Percentiles rank a stretch among this genome's conserved stretches.
Conservation (phyloP, 768 basidiomycete species). For the Podaxis rugospora region DNA sequence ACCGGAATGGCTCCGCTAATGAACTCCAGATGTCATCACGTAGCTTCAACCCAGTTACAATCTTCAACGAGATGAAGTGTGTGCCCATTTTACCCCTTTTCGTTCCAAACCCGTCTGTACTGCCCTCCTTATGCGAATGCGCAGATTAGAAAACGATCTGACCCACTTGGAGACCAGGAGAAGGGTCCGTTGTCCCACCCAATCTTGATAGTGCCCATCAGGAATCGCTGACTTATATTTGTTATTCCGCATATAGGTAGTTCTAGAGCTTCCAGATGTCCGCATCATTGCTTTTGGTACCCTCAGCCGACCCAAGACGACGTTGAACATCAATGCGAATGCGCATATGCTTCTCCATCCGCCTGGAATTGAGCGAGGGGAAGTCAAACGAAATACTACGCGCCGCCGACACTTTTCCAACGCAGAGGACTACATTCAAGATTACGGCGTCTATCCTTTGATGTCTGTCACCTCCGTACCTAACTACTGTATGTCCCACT, state of each 20-base stretch:
- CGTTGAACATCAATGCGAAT: slow-evolving; percentile 58
- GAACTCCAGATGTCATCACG: slow-evolving; percentile 65
- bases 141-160: slow-evolving; percentile 64
- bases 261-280: slow-evolving; percentile 68
- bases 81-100: slow-evolving; percentile 16
- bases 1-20: slow-evolving; percentile 73
- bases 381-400: neutral
- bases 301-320: slow-evolving; percentile 50
- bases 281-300: slow-evolving; percentile 71
- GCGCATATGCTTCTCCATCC: slow-evolving; percentile 69
- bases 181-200: slow-evolving; percentile 40
- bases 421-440: slow-evolving; percentile 17
- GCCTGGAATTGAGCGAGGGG: slow-evolving; percentile 47
- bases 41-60: slow-evolving; percentile 55
- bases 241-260: slow-evolving; percentile 37
- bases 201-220: neutral
- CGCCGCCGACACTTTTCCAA: neutral
- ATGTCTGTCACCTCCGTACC: slow-evolving; percentile 25
- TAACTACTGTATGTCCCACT: slow-evolving; percentile 24
- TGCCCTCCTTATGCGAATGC: neutral
- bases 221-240: neutral
- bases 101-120: neutral
- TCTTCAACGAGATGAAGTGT: slow-evolving; percentile 80
- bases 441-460: slow-evolving; percentile 41
- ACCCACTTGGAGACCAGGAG: slow-evolving; percentile 63